Base-by-base conservation (phyloP, 202 grass and related monocot genomes). In the Saccharum hybrid region DNA sequence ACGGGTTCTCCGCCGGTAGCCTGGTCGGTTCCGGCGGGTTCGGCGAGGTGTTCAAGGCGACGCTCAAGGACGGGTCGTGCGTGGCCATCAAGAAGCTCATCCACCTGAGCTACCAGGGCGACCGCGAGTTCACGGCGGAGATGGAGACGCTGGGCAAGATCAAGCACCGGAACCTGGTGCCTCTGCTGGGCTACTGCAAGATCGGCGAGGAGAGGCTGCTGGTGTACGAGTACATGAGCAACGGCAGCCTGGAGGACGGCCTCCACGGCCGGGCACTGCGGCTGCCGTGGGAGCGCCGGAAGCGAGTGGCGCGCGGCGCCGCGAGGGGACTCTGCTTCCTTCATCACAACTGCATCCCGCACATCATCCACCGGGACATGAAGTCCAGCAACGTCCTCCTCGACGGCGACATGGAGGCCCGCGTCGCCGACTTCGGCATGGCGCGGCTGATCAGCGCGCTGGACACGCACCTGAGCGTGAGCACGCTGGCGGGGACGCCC, bases 301-400 rank as follows among this genome's bases (percentile, higher is more conserved):
- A 85, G 83, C 86, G 88, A 23, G 80, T 97, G 54, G 94, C 91
- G 10, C 67, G 77, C 11, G 94, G 91, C 14, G 90, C 90, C 2
- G 91, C 94, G 2, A 92, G 75, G 86, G 94, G 94, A 0, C 85
- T 97, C 1, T 91, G 92, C 88, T 97, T 97, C 85, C 88, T 97
- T 33, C 94, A 97, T 78, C 92, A 97, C 81, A 97, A 89, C 84
- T 97, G 94, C 91, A 94, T 97, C 78, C 94, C 94, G 16, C 94
- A 97, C 84, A 97, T 97, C 74, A 97, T 97, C 71, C 94, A 97
- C 84, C 92, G 94, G 4, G 94, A 97, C 83, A 97, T 97, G 94
- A 97, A 97, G 78, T 97, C 94, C 56, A 97, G 94, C 83, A 97
- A 97, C 43, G 94, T 97, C 45, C 86, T 97, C 49, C 75, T 97